Base-by-base conservation (phyloP, 2,329 filamentous ascomycete species). In the Coleophoma cylindrospora region DNA sequence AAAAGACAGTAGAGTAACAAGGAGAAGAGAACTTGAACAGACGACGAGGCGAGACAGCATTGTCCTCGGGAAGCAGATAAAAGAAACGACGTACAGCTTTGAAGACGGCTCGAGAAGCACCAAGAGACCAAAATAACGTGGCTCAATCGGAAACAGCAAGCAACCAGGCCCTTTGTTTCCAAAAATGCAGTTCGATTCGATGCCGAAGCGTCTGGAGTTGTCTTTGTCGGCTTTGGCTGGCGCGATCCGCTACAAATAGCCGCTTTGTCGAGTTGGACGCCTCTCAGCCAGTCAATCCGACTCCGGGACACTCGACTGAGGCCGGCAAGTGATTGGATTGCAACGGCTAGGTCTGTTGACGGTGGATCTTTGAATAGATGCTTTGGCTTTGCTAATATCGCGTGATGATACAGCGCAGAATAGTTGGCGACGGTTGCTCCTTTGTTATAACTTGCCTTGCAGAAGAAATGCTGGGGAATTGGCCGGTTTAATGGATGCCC, bases 201-300 rank as follows among this genome's bases (percentile, higher is more conserved):
- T 27, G 27, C 27, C 7, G 27, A 27, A 27, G 27, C 27, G 27
- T 27, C 27, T 27, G 27, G 27, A 27, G 27, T 27, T 27, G 27
- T 45, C 57, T 62, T 62, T 61, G 59, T 61, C 45, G 54, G 40
- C 47, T 27, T 27, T 56, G 49, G 54, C 19, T 44, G 41, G 41
- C 54, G 46, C 58, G 57, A 53, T 51, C 46, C 32, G 43, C 57
- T 54, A 51, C 57, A 59, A 61, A 62, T 63, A 62, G 57, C 47
- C 57, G 57, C 57, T 57, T 57, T 58, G 47, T 34, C 40, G 54
- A 53, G 32, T 27, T 41, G 52, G 50, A 55, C 41, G 49, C 34
- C 54, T 61, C 50, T 46, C 54, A 56, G 49, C 62, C 62, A 64
- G 50, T 62, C 56, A 50, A 57, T 57, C 58, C 53, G 50, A 27